Base-by-base conservation (phyloP, 768 basidiomycete species). In the Neoboletus subvelutipes region DNA sequence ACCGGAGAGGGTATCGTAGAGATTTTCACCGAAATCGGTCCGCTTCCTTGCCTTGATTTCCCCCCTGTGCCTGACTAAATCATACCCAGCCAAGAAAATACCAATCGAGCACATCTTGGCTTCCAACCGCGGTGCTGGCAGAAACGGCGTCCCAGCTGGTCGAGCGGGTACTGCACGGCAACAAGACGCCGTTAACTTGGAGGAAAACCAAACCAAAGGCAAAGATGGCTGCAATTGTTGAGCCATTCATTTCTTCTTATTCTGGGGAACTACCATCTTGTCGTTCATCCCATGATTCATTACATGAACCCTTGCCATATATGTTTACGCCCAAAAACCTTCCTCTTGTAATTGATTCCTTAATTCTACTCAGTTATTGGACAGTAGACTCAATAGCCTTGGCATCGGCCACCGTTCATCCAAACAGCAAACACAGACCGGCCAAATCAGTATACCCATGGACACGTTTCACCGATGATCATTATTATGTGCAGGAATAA, bases 1-100 rank as follows among this genome's bases (percentile, higher is more conserved):
- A 93, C 92, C 5, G 94, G 95, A 18, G 90, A 95, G 67, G 94
- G 94, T 39, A 84, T 98, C 54, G 90, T 94, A 26, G 97, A 98
- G 67, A 85, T 98, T 31, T 99, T 99, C 73, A 98, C 95, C 12
- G 95, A 98, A 75, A 98, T 99, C 67, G 96, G 95, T 98, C 52
- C 54, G 83, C 73, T 15, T 22, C 4, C 41, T 55, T 54, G 20
- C 47, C 18, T 49, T 18, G 5, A 45, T 12, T 34, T 29, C 22
- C 5, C 20, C 7, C 28, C 47, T 31, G 26, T 29, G 5, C 36
- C 48, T 18, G 4, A 56, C 51, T 33, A 15, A n/a, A n/a, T 29
- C 12, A 26, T 50, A 50, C 58, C 8, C 71, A 89, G 88, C 88
- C 71, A 90, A 88, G 81, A 88, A 88, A 67, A 87, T 90, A 65